Base-by-base conservation (phyloP, 352 stramenopile genomes). In the Phytophthora syringae region DNA sequence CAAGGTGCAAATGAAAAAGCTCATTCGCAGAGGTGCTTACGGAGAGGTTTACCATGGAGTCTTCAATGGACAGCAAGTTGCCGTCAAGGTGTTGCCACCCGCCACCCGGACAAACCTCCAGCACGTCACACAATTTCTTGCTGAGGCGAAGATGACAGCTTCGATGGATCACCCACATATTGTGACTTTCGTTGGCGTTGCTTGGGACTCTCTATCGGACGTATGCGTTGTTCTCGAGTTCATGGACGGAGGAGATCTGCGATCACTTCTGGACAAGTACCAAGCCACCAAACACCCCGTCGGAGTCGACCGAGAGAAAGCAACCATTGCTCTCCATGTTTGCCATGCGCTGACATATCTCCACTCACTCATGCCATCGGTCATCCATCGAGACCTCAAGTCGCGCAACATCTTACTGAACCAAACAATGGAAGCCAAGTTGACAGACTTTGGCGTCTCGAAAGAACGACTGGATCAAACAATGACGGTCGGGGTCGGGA, bases 391-490 rank as follows among this genome's bases (percentile, higher is more conserved):
- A 6, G 60, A 69, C n/a, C 45, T 69, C 10, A 69, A 69, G 13
- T 69, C 60, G 12, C 37, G 52, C 1, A 90, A 85, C 47, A 58
- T 90, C n/a, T 57, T 88, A 0, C 27, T 86, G n/a, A 47, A 24
- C 12, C 32, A 25, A 4, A 53, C 72, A 18, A 76, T 65, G 39
- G 56, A 57, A 13, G 76, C 78, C 34, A 87, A 87, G 59, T 37
- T 87, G 34, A 67, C 49, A 2, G 78, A 84, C 50, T 87, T 87
- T 69, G 76, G 78, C 20, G 70, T 83, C 30, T 82, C 69, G n/a
- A 76, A 73, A 21, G 54, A 57, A 34, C 21, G 36, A 11, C n/a
- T 25, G 1, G 60, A 70, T 18, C 28, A 37, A 5, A 59, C 52
- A 21, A 37, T 70, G 53, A 74, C 64, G 10, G 57, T 52, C 13